Conservation (phyloP, 129 eudicot species). For the Chrysanthemum lavandulifolium region DNA sequence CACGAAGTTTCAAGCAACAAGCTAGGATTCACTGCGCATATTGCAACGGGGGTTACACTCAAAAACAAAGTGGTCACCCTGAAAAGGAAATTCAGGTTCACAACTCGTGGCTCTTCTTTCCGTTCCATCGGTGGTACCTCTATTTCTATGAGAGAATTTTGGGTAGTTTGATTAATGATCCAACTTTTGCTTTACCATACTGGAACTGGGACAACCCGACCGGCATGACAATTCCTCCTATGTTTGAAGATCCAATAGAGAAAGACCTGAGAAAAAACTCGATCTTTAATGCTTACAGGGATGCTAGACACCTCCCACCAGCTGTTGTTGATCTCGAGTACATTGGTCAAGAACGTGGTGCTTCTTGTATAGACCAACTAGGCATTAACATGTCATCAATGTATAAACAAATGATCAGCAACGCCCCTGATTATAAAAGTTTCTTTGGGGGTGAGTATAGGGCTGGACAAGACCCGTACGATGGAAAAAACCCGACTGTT, state of each 20-base stretch:
- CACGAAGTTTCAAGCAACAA: slow-evolving; percentile 42
- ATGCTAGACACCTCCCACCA: slow-evolving; percentile 37
- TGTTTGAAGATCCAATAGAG: slow-evolving; percentile 13
- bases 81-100: slow-evolving; percentile 32
- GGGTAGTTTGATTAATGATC: slow-evolving; percentile 41
- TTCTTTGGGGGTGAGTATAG: slow-evolving; percentile 30
- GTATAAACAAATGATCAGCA: slow-evolving; percentile 36
- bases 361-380: not conserved
- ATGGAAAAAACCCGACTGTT: not conserved
- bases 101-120: slow-evolving; percentile 52
- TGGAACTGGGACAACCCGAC: slow-evolving; percentile 49
- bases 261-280: not conserved
- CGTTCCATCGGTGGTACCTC: slow-evolving; percentile 49
- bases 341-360: not conserved
- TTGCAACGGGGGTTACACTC: slow-evolving; percentile 38
- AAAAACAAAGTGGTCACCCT: slow-evolving; percentile 22
- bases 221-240: slow-evolving; percentile 33
- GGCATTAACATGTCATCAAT: slow-evolving; percentile 13
- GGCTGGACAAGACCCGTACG: slow-evolving; percentile 1
- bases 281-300: slow-evolving; percentile 25
- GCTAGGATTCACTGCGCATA: slow-evolving; percentile 51
- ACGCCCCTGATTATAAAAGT: not conserved
- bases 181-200: slow-evolving; percentile 41
- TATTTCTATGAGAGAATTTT: slow-evolving; percentile 45
- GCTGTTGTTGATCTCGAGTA: slow-evolving; percentile 11